Conservation (phyloP, 2,329 filamentous ascomycete genomes). For the Ilyonectria sp. region DNA sequence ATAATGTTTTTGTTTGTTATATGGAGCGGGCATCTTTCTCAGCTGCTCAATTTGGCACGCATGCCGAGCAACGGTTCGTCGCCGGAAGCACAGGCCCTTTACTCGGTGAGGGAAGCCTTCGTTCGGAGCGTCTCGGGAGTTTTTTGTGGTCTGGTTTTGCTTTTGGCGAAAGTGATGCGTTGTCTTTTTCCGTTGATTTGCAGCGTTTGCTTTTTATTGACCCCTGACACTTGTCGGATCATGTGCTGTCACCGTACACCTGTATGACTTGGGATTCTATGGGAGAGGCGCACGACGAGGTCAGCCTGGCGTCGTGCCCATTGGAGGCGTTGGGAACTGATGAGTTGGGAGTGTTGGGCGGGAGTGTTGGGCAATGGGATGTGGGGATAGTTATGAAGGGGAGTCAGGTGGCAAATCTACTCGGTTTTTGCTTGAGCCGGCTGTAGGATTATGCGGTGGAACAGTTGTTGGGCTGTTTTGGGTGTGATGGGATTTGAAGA, state of each 20-base stretch:
- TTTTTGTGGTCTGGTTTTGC: slow-evolving; percentile 33
- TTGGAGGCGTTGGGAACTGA: slow-evolving; percentile 41
- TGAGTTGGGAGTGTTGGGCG: slow-evolving; percentile 43
- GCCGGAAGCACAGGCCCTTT: slow-evolving; percentile 38
- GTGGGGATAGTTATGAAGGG: slow-evolving; percentile 31
- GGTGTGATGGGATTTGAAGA: neutral
- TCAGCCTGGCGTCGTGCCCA: slow-evolving; percentile 23
- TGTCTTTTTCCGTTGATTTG: slow-evolving; percentile 20
- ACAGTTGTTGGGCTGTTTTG: slow-evolving; percentile 6
- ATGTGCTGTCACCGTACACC: slow-evolving; percentile 20
- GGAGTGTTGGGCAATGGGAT: slow-evolving; percentile 42
- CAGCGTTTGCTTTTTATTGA: slow-evolving; percentile 30
- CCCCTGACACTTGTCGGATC: slow-evolving; percentile 32
- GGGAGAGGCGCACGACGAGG: slow-evolving; percentile 28
- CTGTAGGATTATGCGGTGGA: slow-evolving; percentile 19
- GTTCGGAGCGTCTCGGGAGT: slow-evolving; percentile 47
- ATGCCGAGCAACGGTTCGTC: slow-evolving; percentile 35
- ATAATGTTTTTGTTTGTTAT: slow-evolving; percentile 49
- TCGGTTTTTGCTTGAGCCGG: slow-evolving; percentile 10
- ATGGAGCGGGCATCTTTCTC: slow-evolving; percentile 37
- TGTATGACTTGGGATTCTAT: slow-evolving; percentile 30
- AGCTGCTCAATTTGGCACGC: slow-evolving; percentile 31
- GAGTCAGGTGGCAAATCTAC: slow-evolving; percentile 21
- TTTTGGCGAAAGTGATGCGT: slow-evolving; percentile 35
- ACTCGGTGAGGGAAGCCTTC: slow-evolving; percentile 40